Evolutionary conservation across 75 land plant genomes (phyloP), one percentile per base, ranked within the genome.

Genomic region (Selaginella tamariscina): DNA sequence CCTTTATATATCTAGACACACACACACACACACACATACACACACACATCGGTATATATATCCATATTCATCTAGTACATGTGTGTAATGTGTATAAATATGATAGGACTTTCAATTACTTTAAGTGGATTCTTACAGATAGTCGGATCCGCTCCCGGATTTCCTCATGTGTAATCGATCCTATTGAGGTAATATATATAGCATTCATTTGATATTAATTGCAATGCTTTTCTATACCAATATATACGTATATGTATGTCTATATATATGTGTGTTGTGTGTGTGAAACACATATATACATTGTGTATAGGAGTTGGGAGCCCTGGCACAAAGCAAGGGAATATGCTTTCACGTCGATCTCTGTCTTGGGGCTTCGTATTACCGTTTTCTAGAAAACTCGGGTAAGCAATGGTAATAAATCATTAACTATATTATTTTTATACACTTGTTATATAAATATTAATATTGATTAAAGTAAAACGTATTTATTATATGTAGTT

Each of bases 341-440:
- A 83, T 87, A 30, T 94, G 98, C 73, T 73, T 89, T 21, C 98
- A 94, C 78, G 96, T 90, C 39, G 98, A 94, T 56, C 88, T 94
- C 24, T 94, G 98, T 67, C 91, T 94, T 75, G 98, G 98, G 98
- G 98, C 57, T 90, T 90, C 77, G 91, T 94, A 1, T 82, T 94
- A 54, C 98, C 98, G 32, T 94, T 94, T 78, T 96, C 98, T 69
- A 82, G 82, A 33, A 94, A 87, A 73, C 85, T 94, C 65, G 98
- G 98, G 98, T 94, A 83, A 24, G 82, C 24, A 2, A 60, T n/a
- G 24, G 8, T 24, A 60, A 20, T 21, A 9, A 20, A 21, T 20
- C 64, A 20, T 11, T 66, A 24, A 29, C 18, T 59, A 1, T 57
- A 1, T 72, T 1, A 2, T 18, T 68, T 30, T 28, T 67, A 30